Percentiles rank a stretch among this genome's conserved stretches.
phyloP scores from a whole-genome alignment of 495 filamentous ascomycete species.

The Daldinia loculata region DNA sequence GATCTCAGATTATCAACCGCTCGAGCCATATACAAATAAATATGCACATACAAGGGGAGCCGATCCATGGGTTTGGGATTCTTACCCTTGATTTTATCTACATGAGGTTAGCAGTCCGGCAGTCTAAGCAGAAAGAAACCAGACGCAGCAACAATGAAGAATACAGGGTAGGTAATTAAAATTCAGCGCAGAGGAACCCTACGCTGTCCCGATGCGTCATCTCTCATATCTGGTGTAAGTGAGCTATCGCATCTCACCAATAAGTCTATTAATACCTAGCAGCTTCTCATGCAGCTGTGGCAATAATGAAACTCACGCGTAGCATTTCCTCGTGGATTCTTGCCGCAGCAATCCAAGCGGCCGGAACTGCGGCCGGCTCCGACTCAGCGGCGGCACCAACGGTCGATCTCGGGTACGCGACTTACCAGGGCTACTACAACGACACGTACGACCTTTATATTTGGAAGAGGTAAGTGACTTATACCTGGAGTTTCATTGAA shows the following conservation, averaged over 20 bases:
- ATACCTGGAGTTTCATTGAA: neutral
- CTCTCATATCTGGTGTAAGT: neutral
- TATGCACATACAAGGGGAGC: neutral
- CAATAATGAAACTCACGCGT: constrained; percentile 25
- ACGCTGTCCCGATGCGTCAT: no score
- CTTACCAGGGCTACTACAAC: constrained; percentile 50
- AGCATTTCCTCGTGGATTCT: constrained; percentile 21
- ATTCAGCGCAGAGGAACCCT: no score
- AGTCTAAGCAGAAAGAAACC: no score
- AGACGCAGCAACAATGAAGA: no score
- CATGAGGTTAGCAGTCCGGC: no score
- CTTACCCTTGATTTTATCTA: neutral
- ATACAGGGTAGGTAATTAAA: no score
- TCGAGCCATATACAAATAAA: no score
- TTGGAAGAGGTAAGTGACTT: constrained; percentile 49
- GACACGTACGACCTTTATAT: constrained; percentile 47
- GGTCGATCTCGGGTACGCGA: constrained; percentile 53
- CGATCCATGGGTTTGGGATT: neutral
- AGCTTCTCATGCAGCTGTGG: neutral
- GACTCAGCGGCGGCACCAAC: constrained; percentile 27
- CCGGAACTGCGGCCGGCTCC: neutral
- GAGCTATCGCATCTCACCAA: neutral
- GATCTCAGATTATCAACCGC: neutral
- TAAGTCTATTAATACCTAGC: neutral
- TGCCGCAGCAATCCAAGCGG: constrained; percentile 1